Percentiles rank a stretch among this genome's conserved stretches.
Evolutionary conservation across 2,329 filamentous ascomycete species (phyloP).

Genomic region (Penicillium sp.): DNA sequence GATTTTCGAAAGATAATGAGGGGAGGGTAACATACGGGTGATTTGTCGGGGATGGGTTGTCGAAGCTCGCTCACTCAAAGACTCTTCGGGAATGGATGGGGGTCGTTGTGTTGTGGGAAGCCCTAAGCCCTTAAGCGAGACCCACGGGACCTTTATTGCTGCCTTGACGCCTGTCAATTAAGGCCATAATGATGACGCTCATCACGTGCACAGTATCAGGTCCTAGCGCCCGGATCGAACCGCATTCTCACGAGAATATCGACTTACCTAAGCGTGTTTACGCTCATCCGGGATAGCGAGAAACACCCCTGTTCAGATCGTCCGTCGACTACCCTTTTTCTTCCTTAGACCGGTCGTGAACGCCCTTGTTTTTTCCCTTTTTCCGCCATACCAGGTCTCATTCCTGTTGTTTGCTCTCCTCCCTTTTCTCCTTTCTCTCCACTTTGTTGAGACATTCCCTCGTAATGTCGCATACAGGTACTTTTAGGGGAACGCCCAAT

Average conservation of each 20-base stretch:
- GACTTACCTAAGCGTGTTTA: conserved; percentile 23
- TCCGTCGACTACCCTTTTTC: conserved; percentile 25
- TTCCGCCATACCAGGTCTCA: conserved; percentile 14
- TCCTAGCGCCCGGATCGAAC: conserved; percentile 20
- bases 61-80: conserved; percentile 35
- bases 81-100: conserved; percentile 31
- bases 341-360: conserved; percentile 14
- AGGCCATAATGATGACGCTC: background rate
- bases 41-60: conserved; percentile 40
- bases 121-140: conserved; percentile 41
- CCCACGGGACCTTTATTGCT: conserved; percentile 23
- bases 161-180: background rate
- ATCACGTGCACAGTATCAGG: conserved; percentile 17
- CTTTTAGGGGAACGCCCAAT: conserved; percentile 55
- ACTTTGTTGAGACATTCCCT: conserved; percentile 18
- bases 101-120: conserved; percentile 39
- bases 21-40: conserved; percentile 35
- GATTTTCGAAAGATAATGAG: conserved; percentile 11
- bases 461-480: conserved; percentile 58
- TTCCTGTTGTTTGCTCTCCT: conserved; percentile 14
- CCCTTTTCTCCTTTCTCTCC: conserved; percentile 9
- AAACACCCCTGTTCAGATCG: conserved; percentile 27
- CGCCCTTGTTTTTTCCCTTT: conserved; percentile 16
- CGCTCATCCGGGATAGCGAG: conserved; percentile 7
- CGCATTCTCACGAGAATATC: conserved; percentile 3